A percentile compares a stretch with the other conserved stretches of the same genome.
Evolutionary conservation across 2,329 filamentous ascomycete species (phyloP).

Genomic region (Aureobasidium mangrovei): DNA sequence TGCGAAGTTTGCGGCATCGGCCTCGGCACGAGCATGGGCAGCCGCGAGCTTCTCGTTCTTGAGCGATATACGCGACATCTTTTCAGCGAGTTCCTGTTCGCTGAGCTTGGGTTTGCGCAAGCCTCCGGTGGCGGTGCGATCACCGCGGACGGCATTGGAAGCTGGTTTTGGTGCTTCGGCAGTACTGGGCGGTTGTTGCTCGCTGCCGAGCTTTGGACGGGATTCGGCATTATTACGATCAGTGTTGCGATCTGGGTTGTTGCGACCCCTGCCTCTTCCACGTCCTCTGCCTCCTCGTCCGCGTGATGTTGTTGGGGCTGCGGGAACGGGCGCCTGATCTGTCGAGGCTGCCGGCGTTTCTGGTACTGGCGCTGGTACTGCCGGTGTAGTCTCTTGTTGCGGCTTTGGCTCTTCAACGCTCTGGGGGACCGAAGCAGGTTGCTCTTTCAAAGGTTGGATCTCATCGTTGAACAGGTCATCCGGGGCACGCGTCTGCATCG

Average conservation of each 20-base stretch:
- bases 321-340: conserved; percentile 15
- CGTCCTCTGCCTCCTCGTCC: conserved; percentile 10
- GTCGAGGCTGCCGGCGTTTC: conserved; percentile 6
- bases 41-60: conserved; percentile 52
- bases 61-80: conserved; percentile 52
- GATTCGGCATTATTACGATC: conserved; percentile 9
- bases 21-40: conserved; percentile 56
- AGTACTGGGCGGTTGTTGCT: conserved; percentile 2
- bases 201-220: conserved; percentile 3
- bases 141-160: conserved; percentile 25
- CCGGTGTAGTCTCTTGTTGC: conserved; percentile 6
- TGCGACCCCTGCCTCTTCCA: conserved; percentile 15
- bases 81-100: conserved; percentile 53
- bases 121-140: conserved; percentile 29
- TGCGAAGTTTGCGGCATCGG: conserved; percentile 56
- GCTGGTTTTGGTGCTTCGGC: conserved; percentile 20
- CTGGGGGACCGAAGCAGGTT: conserved; percentile 10
- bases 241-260: conserved; percentile 11
- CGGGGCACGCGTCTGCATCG: conserved; percentile 41
- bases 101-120: conserved; percentile 49
- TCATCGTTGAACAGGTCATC: conserved; percentile 45
- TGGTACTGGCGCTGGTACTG: background rate
- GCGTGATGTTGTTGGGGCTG: background rate
- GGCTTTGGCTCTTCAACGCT: conserved; percentile 15
- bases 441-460: conserved; percentile 16